Base-by-base conservation (phyloP, 2,329 filamentous ascomycete genomes). In the Lizonia empirigonia region DNA sequence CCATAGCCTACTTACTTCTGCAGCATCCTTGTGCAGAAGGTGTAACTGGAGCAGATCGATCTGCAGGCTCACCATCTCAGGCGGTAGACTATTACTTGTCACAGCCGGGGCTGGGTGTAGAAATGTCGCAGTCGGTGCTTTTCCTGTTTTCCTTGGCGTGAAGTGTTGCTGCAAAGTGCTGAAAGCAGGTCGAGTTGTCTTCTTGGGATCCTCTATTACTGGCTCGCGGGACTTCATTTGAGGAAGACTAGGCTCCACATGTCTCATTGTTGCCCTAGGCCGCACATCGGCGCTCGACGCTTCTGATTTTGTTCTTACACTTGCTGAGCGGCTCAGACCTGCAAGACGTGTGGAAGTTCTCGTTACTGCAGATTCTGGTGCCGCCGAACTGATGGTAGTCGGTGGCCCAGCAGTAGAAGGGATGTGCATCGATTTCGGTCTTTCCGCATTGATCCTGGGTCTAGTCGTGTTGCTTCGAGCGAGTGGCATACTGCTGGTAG, bases 121-220 rank as follows among this genome's bases (percentile, higher is more conserved):
- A 26, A 73, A 73, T 2, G 65, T 63, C 8, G 70, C 64, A 2
- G 69, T 73, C 15, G 70, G 64, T 38, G 70, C 68, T 59, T 73
- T 73, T 19, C 57, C 56, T 12, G 57, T 48, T 40, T 74, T 74
- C 15, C 65, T 68, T 26, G 73, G 73, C 4, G 72, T 73, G 33
- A 72, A 75, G 53, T 74, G 72, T 48, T 74, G 73, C 50, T 75
- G 73, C 23, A 74, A 47, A 1, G 71, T 75, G 13, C 63, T 68
- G 42, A 75, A 75, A 1, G 68, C 68, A 27, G 72, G 72, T 18
- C 67, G 63, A 27, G 44, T 50, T 24, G 44, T 52, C 37, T 63
- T 68, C 39, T 59, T 64, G 2, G 55, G 26, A 18, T 67, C 69
- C 33, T 69, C 66, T 16, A 56, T 62, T 5, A 20, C 26, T 23